phyloP scores from a whole-genome alignment of 1,139 yeast genomes.

The Suhomyces maxii region DNA sequence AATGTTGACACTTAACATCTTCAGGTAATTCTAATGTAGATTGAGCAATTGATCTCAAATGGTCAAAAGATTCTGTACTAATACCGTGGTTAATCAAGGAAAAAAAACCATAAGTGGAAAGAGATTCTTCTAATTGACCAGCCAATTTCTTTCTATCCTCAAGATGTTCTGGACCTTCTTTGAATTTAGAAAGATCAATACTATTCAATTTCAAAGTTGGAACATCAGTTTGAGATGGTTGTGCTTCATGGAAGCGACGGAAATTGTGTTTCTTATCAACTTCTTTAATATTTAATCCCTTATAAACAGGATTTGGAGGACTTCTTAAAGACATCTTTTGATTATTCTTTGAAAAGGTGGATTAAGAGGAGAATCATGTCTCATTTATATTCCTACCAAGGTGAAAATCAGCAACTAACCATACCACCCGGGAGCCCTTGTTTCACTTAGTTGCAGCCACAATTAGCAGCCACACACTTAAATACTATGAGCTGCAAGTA shows the following conservation, averaged over 20 bases:
- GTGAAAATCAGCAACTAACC: not conserved
- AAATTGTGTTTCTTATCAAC: conserved; percentile 30
- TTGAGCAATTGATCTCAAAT: conserved; percentile 38
- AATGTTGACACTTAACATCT: conserved; percentile 37
- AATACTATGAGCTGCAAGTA: not conserved
- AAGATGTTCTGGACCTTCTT: conserved; percentile 34
- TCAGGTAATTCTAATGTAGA: conserved; percentile 41
- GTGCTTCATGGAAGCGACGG: conserved; percentile 34
- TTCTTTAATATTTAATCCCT: conserved; percentile 8
- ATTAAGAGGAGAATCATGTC: not conserved
- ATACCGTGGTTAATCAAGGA: conserved; percentile 41
- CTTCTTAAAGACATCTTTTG: conserved; percentile 7
- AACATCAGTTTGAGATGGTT: conserved; percentile 20
- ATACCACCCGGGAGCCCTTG: not conserved
- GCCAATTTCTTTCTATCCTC: conserved; percentile 32
- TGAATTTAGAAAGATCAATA: conserved; percentile 35
- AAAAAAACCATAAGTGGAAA: conserved; percentile 48
- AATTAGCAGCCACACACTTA: conserved; percentile 6
- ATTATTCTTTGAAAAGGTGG: not conserved
- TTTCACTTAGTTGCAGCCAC: conserved; percentile 1
- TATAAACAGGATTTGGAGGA: conserved; percentile 6
- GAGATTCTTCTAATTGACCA: conserved; percentile 31
- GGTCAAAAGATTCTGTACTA: conserved; percentile 25
- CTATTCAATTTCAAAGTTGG: conserved; percentile 32
- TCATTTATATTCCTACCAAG: not conserved